Percentiles rank a stretch among this genome's conserved stretches.
Conservation (phyloP, 768 basidiomycete species). For the Amanita fuliginea region DNA sequence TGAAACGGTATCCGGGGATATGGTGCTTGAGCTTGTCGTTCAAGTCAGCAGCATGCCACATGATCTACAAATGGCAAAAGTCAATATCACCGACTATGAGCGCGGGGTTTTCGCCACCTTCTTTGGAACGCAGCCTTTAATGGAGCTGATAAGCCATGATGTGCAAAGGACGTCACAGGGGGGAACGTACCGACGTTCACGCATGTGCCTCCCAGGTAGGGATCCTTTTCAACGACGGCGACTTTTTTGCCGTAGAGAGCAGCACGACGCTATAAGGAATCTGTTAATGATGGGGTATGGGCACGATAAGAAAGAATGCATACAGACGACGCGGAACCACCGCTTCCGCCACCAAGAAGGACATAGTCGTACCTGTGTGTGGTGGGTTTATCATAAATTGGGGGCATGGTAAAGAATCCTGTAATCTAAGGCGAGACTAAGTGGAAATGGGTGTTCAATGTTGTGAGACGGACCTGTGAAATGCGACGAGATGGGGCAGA, state of each 20-base stretch:
- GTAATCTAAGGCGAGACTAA: not conserved
- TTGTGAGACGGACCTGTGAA: not conserved
- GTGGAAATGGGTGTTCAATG: not conserved
- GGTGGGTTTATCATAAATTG: constrained; percentile 49
- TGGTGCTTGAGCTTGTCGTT: constrained; percentile 78
- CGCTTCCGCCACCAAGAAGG: constrained; percentile 89
- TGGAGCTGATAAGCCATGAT: not conserved
- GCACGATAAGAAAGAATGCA: constrained; percentile 13
- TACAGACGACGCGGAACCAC: constrained; percentile 82
- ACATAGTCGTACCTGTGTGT: constrained; percentile 72
- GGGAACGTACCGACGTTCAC: constrained; percentile 83
- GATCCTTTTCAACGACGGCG: constrained; percentile 73
- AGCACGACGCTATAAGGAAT: constrained; percentile 62
- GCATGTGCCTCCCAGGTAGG: constrained; percentile 84
- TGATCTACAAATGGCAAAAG: constrained; percentile 44
- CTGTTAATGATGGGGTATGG: not conserved
- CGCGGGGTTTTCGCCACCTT: constrained; percentile 39
- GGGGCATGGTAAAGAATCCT: constrained; percentile 43
- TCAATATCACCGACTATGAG: constrained; percentile 1
- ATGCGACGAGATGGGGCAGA: constrained; percentile 2
- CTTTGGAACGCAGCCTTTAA: constrained; percentile 89
- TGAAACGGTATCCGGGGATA: constrained; percentile 60
- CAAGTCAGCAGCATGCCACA: constrained; percentile 95
- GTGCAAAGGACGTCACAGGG: not conserved
- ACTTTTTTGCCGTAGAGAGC: constrained; percentile 89